Evolutionary conservation across 768 basidiomycete species (phyloP), one percentile per base, ranked within the genome.

Genomic region (Russula abietina): DNA sequence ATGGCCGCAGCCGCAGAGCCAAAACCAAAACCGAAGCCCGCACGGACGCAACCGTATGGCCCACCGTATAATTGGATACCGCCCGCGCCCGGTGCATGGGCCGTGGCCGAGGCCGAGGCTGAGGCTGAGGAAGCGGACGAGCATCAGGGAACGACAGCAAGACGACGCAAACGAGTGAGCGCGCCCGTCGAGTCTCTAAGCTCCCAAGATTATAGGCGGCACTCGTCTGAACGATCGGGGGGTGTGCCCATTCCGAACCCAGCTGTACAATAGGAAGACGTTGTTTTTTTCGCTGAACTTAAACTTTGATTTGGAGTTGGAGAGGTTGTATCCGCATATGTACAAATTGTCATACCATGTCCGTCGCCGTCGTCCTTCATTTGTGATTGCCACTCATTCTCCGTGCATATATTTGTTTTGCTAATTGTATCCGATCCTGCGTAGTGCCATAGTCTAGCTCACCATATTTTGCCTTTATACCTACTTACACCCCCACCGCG

Each of bases 41-140:
- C 67, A 14, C 67, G 67, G 28, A 68, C 67, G 1, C 67, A 68
- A 57, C 67, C 67, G 30, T 68, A 68, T 28, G 67, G 65, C 17
- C 61, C 65, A 0, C 67, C 67, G 17, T 68, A 68, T 49, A 66
- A 66, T 10, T 62, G 61, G 61, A 55, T 41, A 28, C 67, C 67
- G 0, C 67, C 67, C 22, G 49, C 61, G 26, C 60, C 65, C 4
- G 67, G 67, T 28, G 58, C 50, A 26, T 68, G 67, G 67, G 67
- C 48, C n/a, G 64, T 55, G 36, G 46, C n/a, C 19, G 55, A 58
- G 30, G 67, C 48, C n/a, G 64, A 52, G 36, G 46, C n/a, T 16
- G 55, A 58, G 30, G 39, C n/a, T 24, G 55, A 58, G 7, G 55
- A 33, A 33, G 19, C 51, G 17, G 61, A 57, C 1, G 43, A 57